Evolutionary conservation across 83 land plant species (phyloP).

Genomic region (Diphasiastrum complanatum): DNA sequence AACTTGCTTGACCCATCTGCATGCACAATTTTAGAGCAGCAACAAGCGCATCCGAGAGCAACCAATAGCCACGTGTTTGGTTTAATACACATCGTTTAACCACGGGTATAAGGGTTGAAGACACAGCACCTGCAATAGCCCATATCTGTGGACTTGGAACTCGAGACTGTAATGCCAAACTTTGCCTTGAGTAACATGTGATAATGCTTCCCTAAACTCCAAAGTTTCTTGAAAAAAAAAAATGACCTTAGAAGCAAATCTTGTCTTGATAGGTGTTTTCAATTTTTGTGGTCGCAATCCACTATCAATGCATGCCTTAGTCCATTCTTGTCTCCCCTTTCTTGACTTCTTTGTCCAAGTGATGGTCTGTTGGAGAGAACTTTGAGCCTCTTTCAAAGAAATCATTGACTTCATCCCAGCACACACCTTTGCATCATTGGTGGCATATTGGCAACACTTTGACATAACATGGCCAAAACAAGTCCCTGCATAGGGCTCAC

Average conservation of each 20-base stretch:
- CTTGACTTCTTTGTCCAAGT: too few species aligned
- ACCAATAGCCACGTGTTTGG: background rate
- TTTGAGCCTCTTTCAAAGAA: background rate
- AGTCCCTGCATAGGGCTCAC: background rate
- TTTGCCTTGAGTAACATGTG: background rate
- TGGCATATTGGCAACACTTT: too few species aligned
- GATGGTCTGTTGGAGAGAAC: too few species aligned
- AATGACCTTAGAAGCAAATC: too few species aligned
- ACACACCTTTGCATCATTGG: slow-evolving; percentile 1
- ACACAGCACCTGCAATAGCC: background rate
- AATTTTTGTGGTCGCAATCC: background rate
- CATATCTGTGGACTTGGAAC: slow-evolving; percentile 3
- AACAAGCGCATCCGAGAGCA: background rate
- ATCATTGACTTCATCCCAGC: background rate
- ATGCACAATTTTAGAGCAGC: too few species aligned
- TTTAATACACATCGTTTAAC: background rate
- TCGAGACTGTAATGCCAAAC: background rate
- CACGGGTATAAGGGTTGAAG: background rate
- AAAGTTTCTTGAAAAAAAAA: too few species aligned
- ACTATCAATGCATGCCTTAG: too few species aligned
- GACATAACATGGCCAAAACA: slow-evolving; percentile 8
- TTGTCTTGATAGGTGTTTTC: background rate
- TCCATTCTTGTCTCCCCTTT: too few species aligned
- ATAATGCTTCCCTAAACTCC: background rate
- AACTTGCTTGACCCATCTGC: too few species aligned